These are phyloP conservation scores for Hemileia vastatrix DNA, from an alignment of 1,284 basidiomycete genomes.

Conservation along the genomic window DNA sequence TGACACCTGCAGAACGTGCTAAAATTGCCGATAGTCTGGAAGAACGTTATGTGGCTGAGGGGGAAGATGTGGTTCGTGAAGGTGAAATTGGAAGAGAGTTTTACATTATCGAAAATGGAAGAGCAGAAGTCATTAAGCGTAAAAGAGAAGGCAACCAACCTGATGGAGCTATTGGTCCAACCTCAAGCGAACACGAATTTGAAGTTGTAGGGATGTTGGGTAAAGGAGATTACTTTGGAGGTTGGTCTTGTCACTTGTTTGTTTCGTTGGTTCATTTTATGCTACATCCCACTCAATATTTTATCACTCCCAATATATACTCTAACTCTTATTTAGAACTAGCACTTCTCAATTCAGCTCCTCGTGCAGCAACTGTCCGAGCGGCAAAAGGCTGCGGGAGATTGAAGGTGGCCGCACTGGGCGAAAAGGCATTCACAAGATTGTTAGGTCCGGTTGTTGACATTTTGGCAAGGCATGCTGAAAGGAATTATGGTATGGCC, in stretches of 20 bases:
- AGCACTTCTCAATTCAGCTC: conserved; percentile 69
- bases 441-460: conserved; percentile 80
- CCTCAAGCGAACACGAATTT: conserved; percentile 57
- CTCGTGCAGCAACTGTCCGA: conserved; percentile 85
- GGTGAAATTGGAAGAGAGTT: conserved; percentile 95
- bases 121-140: conserved; percentile 74
- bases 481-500: conserved; percentile 38
- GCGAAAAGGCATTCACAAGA: conserved; percentile 86
- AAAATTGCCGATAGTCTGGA: conserved; percentile 94
- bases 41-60: conserved; percentile 68
- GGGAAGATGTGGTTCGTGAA: conserved; percentile 75
- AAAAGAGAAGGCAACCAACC: conserved; percentile 44
- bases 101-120: conserved; percentile 90
- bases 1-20: conserved; percentile 77
- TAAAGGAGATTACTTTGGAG: conserved; percentile 97
- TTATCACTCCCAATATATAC: background rate
- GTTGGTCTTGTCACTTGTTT: conserved; percentile 56
- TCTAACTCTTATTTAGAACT: conserved; percentile 53
- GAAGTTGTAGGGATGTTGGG: conserved; percentile 63
- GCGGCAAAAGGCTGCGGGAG: conserved; percentile 53
- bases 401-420: conserved; percentile 83
- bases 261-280: background rate
- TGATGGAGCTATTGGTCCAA: conserved; percentile 48
- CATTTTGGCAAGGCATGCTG: conserved; percentile 73
- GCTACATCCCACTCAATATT: background rate